Conservation (phyloP, 108 stramenopile genomes). For the Fistulifera solaris region DNA sequence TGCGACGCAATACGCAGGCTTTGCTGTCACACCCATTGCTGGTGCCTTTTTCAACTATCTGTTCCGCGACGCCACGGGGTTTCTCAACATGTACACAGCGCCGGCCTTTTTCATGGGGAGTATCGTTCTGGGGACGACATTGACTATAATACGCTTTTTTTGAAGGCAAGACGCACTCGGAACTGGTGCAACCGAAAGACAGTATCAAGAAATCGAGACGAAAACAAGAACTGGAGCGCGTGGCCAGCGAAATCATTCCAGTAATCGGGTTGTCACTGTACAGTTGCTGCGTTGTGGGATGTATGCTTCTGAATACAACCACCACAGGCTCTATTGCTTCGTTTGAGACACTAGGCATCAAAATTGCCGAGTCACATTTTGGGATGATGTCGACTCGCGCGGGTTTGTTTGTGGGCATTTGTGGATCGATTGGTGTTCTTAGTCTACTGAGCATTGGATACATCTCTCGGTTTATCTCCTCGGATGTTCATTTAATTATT, state of each 20-base stretch:
- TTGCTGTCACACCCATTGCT: slow-evolving; percentile 85
- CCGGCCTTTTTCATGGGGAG: slow-evolving; percentile 74
- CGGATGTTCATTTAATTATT: slow-evolving; percentile 84
- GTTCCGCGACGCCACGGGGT: slow-evolving; percentile 2
- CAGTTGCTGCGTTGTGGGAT: slow-evolving; percentile 68
- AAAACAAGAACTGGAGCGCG: slow-evolving; percentile 43
- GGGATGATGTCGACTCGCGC: slow-evolving; percentile 46
- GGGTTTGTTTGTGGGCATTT: slow-evolving; percentile 68
- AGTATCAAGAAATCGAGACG: slow-evolving; percentile 41
- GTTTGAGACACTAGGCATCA: slow-evolving; percentile 89
- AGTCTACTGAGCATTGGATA: slow-evolving; percentile 68
- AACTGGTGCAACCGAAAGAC: slow-evolving; percentile 12
- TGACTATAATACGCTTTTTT: slow-evolving; percentile 41
- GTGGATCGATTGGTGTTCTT: slow-evolving; percentile 73
- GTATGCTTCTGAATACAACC: slow-evolving; percentile 82
- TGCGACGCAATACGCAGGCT: slow-evolving; percentile 93
- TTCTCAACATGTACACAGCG: slow-evolving; percentile 76
- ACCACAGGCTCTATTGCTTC: slow-evolving; percentile 88
- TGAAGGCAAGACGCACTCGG: slow-evolving; percentile 24
- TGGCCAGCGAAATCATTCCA: neutral
- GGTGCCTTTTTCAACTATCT: slow-evolving; percentile 72
- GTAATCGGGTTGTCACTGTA: slow-evolving; percentile 51
- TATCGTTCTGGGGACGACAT: slow-evolving; percentile 2
- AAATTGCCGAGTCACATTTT: slow-evolving; percentile 77
- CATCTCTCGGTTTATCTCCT: slow-evolving; percentile 41